Evolutionary conservation across 2,329 filamentous ascomycete genomes (phyloP).

Genomic region (Arthrobotrys sinensis): DNA sequence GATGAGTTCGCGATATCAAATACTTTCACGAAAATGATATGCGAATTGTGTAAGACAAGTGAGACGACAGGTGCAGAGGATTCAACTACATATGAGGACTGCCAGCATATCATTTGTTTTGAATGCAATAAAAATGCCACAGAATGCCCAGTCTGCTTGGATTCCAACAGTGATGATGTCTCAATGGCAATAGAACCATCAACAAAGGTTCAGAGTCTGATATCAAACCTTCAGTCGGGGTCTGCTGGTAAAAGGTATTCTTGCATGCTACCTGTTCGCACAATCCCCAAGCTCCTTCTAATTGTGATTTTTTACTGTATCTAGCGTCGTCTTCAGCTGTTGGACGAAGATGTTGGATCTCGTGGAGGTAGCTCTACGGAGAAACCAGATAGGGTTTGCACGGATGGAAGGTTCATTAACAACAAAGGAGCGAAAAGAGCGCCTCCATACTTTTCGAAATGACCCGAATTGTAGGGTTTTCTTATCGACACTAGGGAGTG

Average conservation of each 20-base stretch:
- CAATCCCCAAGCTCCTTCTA: too few species aligned
- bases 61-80: background rate
- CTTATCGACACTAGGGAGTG: conserved; percentile 65
- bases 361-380: conserved; percentile 63
- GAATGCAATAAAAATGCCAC: conserved; percentile 14
- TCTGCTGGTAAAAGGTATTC: conserved; percentile 63
- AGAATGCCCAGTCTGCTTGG: conserved; percentile 28
- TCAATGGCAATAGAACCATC: conserved; percentile 20
- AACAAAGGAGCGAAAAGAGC: conserved; percentile 51
- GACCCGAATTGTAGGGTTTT: conserved; percentile 62
- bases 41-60: conserved; percentile 22
- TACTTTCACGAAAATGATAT: conserved; percentile 14
- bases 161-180: background rate
- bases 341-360: conserved; percentile 67
- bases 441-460: conserved; percentile 63
- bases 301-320: background rate
- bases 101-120: conserved; percentile 31
- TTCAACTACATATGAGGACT: conserved; percentile 7
- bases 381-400: conserved; percentile 61
- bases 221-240: conserved; percentile 62
- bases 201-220: conserved; percentile 63
- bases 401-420: conserved; percentile 65
- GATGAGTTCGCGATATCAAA: background rate
- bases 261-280: too few species aligned
- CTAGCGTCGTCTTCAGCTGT: conserved; percentile 66